A percentile compares a stretch with the other conserved stretches of the same genome.
These are phyloP conservation scores for Hypomontagnella monticulosa DNA, from an alignment of 495 filamentous ascomycete species.

Conservation along the genomic window DNA sequence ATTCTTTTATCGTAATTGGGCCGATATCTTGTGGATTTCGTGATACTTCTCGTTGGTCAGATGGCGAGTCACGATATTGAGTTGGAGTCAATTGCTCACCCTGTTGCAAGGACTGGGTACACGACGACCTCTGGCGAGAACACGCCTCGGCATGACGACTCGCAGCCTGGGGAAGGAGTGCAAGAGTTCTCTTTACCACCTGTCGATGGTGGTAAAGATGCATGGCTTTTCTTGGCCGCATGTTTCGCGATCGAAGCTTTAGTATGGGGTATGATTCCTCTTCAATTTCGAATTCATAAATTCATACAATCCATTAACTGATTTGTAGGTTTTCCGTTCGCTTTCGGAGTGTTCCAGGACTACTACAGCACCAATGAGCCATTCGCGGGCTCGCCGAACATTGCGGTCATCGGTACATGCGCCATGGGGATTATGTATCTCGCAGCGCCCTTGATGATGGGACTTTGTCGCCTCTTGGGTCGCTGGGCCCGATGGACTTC, in stretches of 20 bases:
- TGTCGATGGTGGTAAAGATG: constrained; percentile 63
- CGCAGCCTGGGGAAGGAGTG: constrained; percentile 18
- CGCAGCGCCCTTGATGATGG: constrained; percentile 50
- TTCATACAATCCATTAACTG: constrained; percentile 5
- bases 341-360: constrained; percentile 68
- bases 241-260: constrained; percentile 66
- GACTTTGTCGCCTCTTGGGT: constrained; percentile 45
- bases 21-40: background rate
- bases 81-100: constrained; percentile 20
- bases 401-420: constrained; percentile 45
- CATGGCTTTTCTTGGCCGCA: constrained; percentile 66
- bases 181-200: constrained; percentile 58
- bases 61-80: constrained; percentile 36
- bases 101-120: constrained; percentile 2
- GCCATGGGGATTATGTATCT: constrained; percentile 60
- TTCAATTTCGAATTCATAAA: background rate
- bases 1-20: background rate
- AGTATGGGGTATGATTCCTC: constrained; percentile 61
- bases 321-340: constrained; percentile 64
- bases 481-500: constrained; percentile 45
- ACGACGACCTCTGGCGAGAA: constrained; percentile 1
- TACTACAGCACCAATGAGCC: constrained; percentile 63
- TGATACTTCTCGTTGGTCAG: background rate
- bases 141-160: background rate
- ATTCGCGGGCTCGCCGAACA: constrained; percentile 49